Evolutionary conservation across 139 green algal genomes (phyloP).

Genomic region (Chlamydomonas incerta): DNA sequence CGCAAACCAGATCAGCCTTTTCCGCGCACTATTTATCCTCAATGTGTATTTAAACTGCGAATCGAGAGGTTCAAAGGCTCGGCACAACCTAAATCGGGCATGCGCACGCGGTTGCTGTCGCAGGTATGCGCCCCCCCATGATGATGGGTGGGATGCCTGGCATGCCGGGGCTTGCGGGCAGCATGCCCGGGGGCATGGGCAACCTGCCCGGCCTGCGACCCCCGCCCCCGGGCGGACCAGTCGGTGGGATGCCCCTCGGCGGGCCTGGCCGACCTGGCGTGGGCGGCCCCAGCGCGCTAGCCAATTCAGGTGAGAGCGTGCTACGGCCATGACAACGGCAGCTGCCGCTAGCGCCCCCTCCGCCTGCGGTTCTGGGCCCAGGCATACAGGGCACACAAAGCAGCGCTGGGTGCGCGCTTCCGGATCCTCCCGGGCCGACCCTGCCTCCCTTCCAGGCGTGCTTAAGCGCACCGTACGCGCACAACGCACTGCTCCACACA

Average conservation of each 20-base stretch:
- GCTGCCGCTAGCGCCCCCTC: too few relatives aligned
- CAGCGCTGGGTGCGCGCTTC: not conserved
- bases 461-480: not conserved
- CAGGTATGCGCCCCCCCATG: conserved; percentile 39
- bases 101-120: not conserved
- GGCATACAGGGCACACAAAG: too few relatives aligned
- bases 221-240: not conserved
- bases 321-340: too few relatives aligned
- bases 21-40: too few relatives aligned
- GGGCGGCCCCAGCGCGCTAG: not conserved
- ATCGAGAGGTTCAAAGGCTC: too few relatives aligned
- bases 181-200: not conserved
- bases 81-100: too few relatives aligned
- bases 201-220: too few relatives aligned
- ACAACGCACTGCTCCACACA: not conserved
- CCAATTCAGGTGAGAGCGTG: not conserved
- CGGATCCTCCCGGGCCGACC: not conserved
- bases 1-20: not conserved
- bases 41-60: too few relatives aligned
- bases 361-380: too few relatives aligned
- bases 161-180: not conserved
- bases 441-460: not conserved
- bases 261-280: not conserved
- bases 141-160: conserved; percentile 31
- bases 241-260: not conserved